Percentiles rank a stretch among this genome's conserved stretches.
phyloP scores from a whole-genome alignment of 2,329 filamentous ascomycete genomes.

The Massarina eburnea region DNA sequence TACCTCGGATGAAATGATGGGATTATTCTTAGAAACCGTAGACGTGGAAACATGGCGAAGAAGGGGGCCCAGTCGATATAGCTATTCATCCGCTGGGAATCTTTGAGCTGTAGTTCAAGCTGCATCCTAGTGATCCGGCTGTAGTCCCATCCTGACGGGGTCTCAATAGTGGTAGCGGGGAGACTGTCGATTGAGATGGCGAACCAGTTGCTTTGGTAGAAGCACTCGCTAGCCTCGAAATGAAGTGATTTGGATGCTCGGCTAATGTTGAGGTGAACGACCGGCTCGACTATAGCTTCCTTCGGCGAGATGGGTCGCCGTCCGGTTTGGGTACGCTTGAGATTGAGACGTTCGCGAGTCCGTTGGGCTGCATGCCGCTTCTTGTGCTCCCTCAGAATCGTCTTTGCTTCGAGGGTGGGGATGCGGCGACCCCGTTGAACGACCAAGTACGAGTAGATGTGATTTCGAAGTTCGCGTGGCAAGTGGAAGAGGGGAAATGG shows the following conservation, averaged over 20 bases:
- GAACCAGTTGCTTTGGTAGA: slow-evolving; percentile 35
- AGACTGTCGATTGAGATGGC: slow-evolving; percentile 30
- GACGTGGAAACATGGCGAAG: slow-evolving; percentile 21
- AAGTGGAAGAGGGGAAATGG: slow-evolving; percentile 32
- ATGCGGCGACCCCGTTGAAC: slow-evolving; percentile 14
- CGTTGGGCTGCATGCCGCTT: slow-evolving; percentile 22
- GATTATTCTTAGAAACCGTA: slow-evolving; percentile 27
- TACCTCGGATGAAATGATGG: slow-evolving; percentile 30
- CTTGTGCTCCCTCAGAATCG: slow-evolving; percentile 27
- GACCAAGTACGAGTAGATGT: slow-evolving; percentile 32
- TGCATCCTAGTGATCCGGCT: slow-evolving; percentile 25
- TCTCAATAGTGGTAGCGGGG: slow-evolving; percentile 20
- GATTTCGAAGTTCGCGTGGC: slow-evolving; percentile 31
- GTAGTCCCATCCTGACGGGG: slow-evolving; percentile 28
- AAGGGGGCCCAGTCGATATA: slow-evolving; percentile 34
- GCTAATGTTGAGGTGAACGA: slow-evolving; percentile 25
- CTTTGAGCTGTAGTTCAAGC: slow-evolving; percentile 32
- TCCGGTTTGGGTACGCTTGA: slow-evolving; percentile 23
- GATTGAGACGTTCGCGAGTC: slow-evolving; percentile 25
- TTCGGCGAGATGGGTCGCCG: slow-evolving; percentile 20
- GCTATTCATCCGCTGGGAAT: slow-evolving; percentile 34
- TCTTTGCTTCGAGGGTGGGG: slow-evolving; percentile 26
- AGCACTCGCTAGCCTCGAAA: slow-evolving; percentile 25
- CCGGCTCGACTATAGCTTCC: slow-evolving; percentile 14
- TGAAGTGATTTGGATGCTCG: slow-evolving; percentile 22